Evolutionary conservation across 768 basidiomycete species (phyloP).

Genomic region (Hemileccinum rubropunctum): DNA sequence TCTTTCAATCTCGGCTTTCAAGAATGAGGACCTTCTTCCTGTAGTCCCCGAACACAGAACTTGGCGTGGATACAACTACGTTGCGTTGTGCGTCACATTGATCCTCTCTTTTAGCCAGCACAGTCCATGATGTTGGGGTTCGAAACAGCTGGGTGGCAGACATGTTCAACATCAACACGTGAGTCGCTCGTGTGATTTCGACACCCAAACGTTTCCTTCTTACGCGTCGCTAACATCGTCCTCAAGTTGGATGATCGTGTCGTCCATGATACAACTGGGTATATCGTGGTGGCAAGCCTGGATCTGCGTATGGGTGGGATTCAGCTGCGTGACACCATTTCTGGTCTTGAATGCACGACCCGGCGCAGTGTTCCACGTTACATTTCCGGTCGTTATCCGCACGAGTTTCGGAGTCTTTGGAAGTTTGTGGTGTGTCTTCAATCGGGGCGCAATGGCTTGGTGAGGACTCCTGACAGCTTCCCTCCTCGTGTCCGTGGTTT

Average conservation of each 20-base stretch:
- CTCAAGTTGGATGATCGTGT: slow-evolving; percentile 70
- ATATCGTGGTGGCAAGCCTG: slow-evolving; percentile 86
- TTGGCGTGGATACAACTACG: slow-evolving; percentile 65
- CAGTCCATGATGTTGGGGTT: slow-evolving; percentile 3
- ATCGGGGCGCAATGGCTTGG: slow-evolving; percentile 73
- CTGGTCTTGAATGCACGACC: slow-evolving; percentile 75
- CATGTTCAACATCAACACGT: slow-evolving; percentile 78
- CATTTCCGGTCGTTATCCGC: slow-evolving; percentile 71
- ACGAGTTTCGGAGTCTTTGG: slow-evolving; percentile 81
- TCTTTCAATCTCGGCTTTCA: slow-evolving; percentile 17
- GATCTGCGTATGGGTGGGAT: slow-evolving; percentile 74
- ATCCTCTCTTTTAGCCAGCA: not conserved
- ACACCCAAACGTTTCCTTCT: not conserved
- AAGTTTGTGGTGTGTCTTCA: slow-evolving; percentile 76
- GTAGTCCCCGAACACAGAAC: slow-evolving; percentile 60
- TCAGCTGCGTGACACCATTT: slow-evolving; percentile 60
- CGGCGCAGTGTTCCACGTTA: slow-evolving; percentile 74
- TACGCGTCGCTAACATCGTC: slow-evolving; percentile 2
- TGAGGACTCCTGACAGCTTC: slow-evolving; percentile 34
- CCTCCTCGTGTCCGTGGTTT: slow-evolving; percentile 13
- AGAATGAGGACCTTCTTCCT: slow-evolving; percentile 76
- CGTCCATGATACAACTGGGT: slow-evolving; percentile 69
- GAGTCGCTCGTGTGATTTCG: slow-evolving; percentile 25
- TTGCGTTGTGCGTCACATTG: slow-evolving; percentile 52
- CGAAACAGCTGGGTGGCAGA: slow-evolving; percentile 73